phyloP scores from a whole-genome alignment of 345 rosid genomes.

The Salix caprea region DNA sequence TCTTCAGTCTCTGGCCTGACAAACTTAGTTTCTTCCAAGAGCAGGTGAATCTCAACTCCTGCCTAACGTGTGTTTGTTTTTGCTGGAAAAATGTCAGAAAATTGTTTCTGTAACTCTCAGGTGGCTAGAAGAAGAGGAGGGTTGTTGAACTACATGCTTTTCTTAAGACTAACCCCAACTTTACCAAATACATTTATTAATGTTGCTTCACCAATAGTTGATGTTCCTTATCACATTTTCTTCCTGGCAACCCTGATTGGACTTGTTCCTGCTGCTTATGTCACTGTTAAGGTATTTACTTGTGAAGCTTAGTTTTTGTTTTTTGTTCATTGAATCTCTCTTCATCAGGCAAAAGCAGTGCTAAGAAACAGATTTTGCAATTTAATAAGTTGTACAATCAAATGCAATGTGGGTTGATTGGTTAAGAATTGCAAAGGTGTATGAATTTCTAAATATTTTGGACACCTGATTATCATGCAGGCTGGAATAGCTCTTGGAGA shows the following conservation, averaged over 20 bases:
- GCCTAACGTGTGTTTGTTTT: not conserved
- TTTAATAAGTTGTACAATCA: too few species aligned
- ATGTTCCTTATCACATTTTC: slow-evolving; percentile 88
- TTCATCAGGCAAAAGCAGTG: not conserved
- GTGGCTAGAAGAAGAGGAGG: slow-evolving; percentile 67
- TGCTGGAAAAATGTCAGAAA: slow-evolving; percentile 2
- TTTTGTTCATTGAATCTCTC: not conserved
- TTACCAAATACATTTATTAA: slow-evolving; percentile 89
- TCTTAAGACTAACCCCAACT: slow-evolving; percentile 87
- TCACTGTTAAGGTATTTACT: slow-evolving; percentile 72
- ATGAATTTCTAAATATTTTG: not conserved
- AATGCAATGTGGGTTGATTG: not conserved
- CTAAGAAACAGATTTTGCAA: too few species aligned
- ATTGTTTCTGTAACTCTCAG: slow-evolving; percentile 34
- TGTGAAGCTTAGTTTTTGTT: not conserved
- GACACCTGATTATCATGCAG: slow-evolving; percentile 34
- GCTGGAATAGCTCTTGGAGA: slow-evolving; percentile 94
- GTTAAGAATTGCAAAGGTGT: not conserved
- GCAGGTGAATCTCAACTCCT: slow-evolving; percentile 50
- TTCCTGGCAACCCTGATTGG: slow-evolving; percentile 75
- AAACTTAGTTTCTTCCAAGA: slow-evolving; percentile 78
- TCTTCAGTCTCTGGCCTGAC: slow-evolving; percentile 85
- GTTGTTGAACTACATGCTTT: slow-evolving; percentile 80
- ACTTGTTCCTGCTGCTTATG: slow-evolving; percentile 84
- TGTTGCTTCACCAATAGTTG: slow-evolving; percentile 87